These are phyloP conservation scores for Pseudozyma sp. DNA, from an alignment of 1,284 basidiomycete species.

Conservation along the genomic window DNA sequence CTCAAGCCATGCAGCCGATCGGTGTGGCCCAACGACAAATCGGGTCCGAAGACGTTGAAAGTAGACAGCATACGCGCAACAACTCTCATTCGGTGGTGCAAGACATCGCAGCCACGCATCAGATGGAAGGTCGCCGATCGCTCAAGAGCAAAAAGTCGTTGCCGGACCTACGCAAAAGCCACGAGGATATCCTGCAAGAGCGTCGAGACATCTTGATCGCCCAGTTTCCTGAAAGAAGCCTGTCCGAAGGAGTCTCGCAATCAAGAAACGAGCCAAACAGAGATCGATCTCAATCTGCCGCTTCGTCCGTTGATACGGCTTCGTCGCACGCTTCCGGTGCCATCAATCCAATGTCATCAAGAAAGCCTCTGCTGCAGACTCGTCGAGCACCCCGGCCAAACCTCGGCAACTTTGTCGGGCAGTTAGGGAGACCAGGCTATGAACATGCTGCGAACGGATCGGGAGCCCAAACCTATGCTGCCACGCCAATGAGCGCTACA, in stretches of 20 bases:
- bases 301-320: background rate
- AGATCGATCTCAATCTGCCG: background rate
- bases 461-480: background rate
- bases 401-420: conserved; percentile 14
- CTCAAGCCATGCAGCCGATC: background rate
- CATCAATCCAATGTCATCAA: background rate
- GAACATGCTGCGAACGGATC: conserved; percentile 11
- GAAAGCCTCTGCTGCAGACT: conserved; percentile 23
- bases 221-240: background rate
- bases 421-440: conserved; percentile 9
- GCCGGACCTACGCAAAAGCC: conserved; percentile 80
- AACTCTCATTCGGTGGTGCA: conserved; percentile 55
- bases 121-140: conserved; percentile 31
- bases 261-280: background rate
- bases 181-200: conserved; percentile 68
- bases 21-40: background rate
- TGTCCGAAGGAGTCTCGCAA: background rate
- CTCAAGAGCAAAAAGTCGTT: conserved; percentile 76
- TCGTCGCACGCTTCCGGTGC: background rate
- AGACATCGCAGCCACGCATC: conserved; percentile 31
- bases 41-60: conserved; percentile 10
- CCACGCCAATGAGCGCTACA: background rate
- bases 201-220: conserved; percentile 30
- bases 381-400: conserved; percentile 26
- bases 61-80: conserved; percentile 45